Conservation (phyloP, 768 basidiomycete genomes). For the Gloeophyllum trabeum region DNA sequence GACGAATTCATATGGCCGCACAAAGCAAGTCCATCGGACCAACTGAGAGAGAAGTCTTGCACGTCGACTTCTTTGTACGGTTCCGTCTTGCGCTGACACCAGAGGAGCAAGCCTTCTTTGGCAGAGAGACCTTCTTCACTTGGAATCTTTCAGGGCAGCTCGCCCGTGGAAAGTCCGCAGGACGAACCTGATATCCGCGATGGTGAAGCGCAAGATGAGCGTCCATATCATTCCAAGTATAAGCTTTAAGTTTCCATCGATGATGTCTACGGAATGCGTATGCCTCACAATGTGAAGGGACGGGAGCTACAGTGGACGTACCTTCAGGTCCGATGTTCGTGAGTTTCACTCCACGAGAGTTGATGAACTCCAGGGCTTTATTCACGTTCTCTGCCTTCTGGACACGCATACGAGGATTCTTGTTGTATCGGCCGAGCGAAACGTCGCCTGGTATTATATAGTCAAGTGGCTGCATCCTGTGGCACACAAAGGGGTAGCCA, state of each 20-base stretch:
- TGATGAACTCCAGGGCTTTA: constrained; percentile 93
- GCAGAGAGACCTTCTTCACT: constrained; percentile 99
- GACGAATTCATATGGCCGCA: constrained; percentile 26
- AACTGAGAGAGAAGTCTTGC: constrained; percentile 86
- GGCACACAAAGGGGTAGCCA: constrained; percentile 3
- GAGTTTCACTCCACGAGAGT: constrained; percentile 84
- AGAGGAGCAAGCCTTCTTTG: constrained; percentile 91
- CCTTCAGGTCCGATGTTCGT: constrained; percentile 98
- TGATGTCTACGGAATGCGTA: constrained; percentile 75
- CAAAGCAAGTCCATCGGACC: constrained; percentile 94
- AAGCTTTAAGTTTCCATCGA: constrained; percentile 96
- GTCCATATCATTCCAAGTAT: constrained; percentile 99
- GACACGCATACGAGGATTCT: constrained; percentile 78
- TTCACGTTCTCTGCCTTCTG: constrained; percentile 99
- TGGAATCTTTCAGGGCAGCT: constrained; percentile 1
- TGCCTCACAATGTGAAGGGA: too few relatives aligned
- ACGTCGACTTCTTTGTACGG: constrained; percentile 89
- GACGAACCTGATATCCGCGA: constrained; percentile 91
- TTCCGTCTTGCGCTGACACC: constrained; percentile 96
- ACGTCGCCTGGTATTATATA: constrained; percentile 54
- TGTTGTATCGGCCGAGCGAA: constrained; percentile 93
- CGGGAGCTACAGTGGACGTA: constrained; percentile 14
- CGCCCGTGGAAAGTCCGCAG: not conserved
- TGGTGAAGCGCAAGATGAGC: constrained; percentile 91
- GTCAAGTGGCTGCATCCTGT: constrained; percentile 4